Conservation (phyloP, 176 grass and related monocot species). For the Urochloa ruziziensis region DNA sequence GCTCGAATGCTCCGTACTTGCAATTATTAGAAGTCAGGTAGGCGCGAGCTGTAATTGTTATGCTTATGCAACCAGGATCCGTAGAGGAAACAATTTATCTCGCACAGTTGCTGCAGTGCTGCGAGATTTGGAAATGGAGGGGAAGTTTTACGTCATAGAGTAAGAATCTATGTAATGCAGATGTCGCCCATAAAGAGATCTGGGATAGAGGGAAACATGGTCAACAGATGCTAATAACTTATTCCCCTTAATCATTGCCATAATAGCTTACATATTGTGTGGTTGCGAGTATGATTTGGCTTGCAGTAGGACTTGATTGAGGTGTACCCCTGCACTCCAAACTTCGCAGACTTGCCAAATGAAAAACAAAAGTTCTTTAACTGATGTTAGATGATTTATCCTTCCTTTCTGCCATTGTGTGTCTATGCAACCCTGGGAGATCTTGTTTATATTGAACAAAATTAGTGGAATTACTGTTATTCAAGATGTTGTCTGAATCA, state of each 20-base stretch:
- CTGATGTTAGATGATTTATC: background rate
- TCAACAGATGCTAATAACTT: conserved; percentile 2
- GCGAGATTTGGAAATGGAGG: conserved; percentile 1
- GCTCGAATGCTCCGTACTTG: conserved; percentile 25
- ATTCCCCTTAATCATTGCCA: conserved; percentile 10
- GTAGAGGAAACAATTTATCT: conserved; percentile 3
- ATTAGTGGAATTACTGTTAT: background rate
- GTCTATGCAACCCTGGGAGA: background rate
- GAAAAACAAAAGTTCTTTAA: background rate
- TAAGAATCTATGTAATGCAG: conserved; percentile 4
- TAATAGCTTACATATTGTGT: background rate
- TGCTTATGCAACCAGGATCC: background rate
- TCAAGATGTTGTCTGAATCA: background rate
- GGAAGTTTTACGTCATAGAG: conserved; percentile 16
- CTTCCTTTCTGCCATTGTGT: background rate
- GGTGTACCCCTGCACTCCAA: background rate
- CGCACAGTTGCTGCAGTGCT: background rate
- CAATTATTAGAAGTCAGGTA: conserved; percentile 28
- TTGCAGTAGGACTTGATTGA: background rate
- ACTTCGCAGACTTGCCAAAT: background rate
- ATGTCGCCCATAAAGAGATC: background rate
- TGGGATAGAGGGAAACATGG: background rate
- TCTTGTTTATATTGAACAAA: background rate
- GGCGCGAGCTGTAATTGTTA: conserved; percentile 5
- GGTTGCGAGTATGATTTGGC: background rate